phyloP scores from a whole-genome alignment of 768 basidiomycete genomes.

The Boletellus emodensis region DNA sequence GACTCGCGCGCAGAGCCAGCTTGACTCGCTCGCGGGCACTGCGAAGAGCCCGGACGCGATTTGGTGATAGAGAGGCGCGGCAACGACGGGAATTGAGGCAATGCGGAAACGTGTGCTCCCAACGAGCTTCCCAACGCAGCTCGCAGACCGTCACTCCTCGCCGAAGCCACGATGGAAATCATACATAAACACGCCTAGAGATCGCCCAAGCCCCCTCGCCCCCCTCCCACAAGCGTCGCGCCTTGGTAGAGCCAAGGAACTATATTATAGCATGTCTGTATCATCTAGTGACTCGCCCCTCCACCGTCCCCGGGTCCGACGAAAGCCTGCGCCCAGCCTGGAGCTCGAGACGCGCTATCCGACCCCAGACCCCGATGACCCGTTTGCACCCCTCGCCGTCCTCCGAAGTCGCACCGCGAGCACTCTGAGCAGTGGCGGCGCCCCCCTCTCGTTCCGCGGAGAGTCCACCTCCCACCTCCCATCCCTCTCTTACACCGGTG shows the following conservation, averaged over 20 bases:
- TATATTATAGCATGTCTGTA: constrained; percentile 30
- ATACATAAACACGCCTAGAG: constrained; percentile 27
- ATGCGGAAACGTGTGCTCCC: constrained; percentile 26
- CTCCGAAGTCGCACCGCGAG: constrained; percentile 56
- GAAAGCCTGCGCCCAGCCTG: constrained; percentile 56
- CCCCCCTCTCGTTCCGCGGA: constrained; percentile 30
- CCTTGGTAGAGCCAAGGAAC: constrained; percentile 12
- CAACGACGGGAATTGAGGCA: constrained; percentile 32
- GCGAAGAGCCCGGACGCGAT: constrained; percentile 12
- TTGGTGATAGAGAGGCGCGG: constrained; percentile 26
- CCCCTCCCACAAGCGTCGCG: constrained; percentile 14
- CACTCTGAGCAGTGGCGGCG: constrained; percentile 28
- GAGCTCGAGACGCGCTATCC: constrained; percentile 57
- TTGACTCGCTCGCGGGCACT: constrained; percentile 7
- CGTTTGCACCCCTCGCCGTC: constrained; percentile 65
- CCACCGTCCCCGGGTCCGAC: constrained; percentile 30
- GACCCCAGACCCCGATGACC: constrained; percentile 62
- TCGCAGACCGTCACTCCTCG: constrained; percentile 23
- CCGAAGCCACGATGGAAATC: constrained; percentile 34
- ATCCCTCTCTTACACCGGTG: constrained; percentile 28
- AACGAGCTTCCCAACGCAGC: constrained; percentile 16
- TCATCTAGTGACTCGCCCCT: constrained; percentile 23
- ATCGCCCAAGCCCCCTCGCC: constrained; percentile 7
- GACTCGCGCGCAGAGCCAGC: background rate
- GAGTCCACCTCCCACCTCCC: constrained; percentile 31